Conservation (phyloP, 805 yeast species). For the Starmerella sp. region DNA sequence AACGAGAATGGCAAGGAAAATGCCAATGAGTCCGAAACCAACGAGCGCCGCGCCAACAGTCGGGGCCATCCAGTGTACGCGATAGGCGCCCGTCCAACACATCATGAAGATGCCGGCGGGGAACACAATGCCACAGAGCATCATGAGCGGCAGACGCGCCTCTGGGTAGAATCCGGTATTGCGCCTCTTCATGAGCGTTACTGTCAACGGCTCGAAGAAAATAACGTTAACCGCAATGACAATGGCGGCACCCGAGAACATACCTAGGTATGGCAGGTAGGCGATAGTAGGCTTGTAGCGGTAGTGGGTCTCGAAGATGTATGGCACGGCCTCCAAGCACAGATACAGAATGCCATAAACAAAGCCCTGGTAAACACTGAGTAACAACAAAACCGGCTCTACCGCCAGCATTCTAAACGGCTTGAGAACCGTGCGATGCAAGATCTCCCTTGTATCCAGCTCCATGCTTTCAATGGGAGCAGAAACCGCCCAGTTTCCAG, state of each 20-base stretch:
- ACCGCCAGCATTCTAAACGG: conserved; percentile 55
- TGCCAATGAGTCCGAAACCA: conserved; percentile 43
- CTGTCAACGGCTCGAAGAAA: conserved; percentile 44
- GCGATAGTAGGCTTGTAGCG: conserved; percentile 48
- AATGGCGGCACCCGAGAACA: conserved; percentile 52
- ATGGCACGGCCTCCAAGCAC: conserved; percentile 64
- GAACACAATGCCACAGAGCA: conserved; percentile 57
- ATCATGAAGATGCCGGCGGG: conserved; percentile 78
- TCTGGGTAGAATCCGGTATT: conserved; percentile 62
- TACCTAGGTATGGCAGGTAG: conserved; percentile 68
- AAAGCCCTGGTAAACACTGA: conserved; percentile 64
- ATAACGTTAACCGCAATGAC: conserved; percentile 47
- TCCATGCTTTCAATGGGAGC: conserved; percentile 73
- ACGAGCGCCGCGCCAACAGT: conserved; percentile 44
- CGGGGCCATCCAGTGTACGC: conserved; percentile 56
- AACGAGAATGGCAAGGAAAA: conserved; percentile 49
- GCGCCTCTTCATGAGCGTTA: conserved; percentile 38
- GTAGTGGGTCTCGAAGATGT: conserved; percentile 54
- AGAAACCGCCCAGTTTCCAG: conserved; percentile 76
- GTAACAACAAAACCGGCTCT: conserved; percentile 62
- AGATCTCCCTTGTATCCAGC: conserved; percentile 46
- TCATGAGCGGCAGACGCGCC: conserved; percentile 65
- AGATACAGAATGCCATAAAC: conserved; percentile 70
- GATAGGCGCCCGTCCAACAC: conserved; percentile 75
- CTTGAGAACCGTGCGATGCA: conserved; percentile 51